Conservation (phyloP, 169 alveolate genomes). For the Eimeria maxima region DNA sequence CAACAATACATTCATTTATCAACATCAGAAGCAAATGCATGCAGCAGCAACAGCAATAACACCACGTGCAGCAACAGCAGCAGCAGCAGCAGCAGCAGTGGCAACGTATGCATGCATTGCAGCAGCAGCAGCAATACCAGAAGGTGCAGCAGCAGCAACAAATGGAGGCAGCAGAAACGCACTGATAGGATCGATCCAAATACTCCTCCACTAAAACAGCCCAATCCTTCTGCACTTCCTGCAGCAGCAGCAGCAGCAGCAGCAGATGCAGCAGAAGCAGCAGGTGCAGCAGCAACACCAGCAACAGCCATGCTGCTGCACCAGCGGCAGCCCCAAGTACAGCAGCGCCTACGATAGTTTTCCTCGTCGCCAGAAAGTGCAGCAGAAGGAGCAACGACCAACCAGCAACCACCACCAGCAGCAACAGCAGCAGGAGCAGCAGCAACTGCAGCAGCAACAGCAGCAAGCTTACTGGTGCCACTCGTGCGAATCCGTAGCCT, state of each 20-base stretch:
- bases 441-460: constrained; percentile 47
- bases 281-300: constrained; percentile 21
- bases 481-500: constrained; percentile 94
- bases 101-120: not conserved
- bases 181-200: too few relatives aligned
- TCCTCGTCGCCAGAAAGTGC: not conserved
- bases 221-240: too few relatives aligned
- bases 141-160: constrained; percentile 3
- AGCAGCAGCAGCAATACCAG: not conserved
- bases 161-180: too few relatives aligned
- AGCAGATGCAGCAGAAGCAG: not conserved
- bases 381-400: not conserved
- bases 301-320: constrained; percentile 35
- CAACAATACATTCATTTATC: not conserved
- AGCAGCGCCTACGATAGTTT: too few relatives aligned
- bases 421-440: not conserved
- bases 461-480: constrained; percentile 34
- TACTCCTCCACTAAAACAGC: too few relatives aligned
- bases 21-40: not conserved
- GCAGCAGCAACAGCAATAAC: not conserved
- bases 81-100: not conserved
- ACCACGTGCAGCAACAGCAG: not conserved
- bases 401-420: constrained; percentile 28
- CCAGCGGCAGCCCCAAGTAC: not conserved
- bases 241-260: constrained; percentile 24